phyloP scores from a whole-genome alignment of 257 asterid genomes.

The Oldenlandia corymbosa region DNA sequence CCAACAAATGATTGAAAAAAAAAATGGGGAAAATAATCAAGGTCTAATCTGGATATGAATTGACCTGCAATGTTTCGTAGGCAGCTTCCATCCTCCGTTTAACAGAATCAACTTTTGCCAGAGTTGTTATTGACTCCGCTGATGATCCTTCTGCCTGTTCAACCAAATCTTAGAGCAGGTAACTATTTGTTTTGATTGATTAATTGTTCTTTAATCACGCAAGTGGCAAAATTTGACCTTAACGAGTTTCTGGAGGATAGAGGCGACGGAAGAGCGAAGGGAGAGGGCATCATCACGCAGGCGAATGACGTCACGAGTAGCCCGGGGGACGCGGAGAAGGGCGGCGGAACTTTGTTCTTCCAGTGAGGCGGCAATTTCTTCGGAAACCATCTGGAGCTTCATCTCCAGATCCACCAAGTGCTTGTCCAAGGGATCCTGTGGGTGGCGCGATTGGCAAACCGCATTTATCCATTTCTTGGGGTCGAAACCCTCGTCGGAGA shows the following conservation, averaged over 20 bases:
- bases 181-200: background rate
- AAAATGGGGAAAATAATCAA: background rate
- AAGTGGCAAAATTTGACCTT: conserved; percentile 38
- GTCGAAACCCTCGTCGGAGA: conserved; percentile 88
- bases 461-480: conserved; percentile 93
- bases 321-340: conserved; percentile 89
- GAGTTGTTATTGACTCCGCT: conserved; percentile 83
- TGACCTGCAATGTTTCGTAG: conserved; percentile 87
- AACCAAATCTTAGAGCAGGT: conserved; percentile 4
- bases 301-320: conserved; percentile 82
- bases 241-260: conserved; percentile 66
- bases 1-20: background rate
- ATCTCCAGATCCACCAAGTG: conserved; percentile 94
- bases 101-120: conserved; percentile 88
- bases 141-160: conserved; percentile 94
- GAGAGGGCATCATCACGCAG: conserved; percentile 87
- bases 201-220: background rate
- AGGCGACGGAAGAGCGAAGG: conserved; percentile 83
- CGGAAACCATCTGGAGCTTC: conserved; percentile 95
- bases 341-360: conserved; percentile 96
- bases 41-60: conserved; percentile 2
- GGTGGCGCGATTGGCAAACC: conserved; percentile 73
- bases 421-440: conserved; percentile 88
- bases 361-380: conserved; percentile 91
- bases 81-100: conserved; percentile 99